Base-by-base conservation (phyloP, 495 filamentous ascomycete genomes). In the Aspergillus conjunctus region DNA sequence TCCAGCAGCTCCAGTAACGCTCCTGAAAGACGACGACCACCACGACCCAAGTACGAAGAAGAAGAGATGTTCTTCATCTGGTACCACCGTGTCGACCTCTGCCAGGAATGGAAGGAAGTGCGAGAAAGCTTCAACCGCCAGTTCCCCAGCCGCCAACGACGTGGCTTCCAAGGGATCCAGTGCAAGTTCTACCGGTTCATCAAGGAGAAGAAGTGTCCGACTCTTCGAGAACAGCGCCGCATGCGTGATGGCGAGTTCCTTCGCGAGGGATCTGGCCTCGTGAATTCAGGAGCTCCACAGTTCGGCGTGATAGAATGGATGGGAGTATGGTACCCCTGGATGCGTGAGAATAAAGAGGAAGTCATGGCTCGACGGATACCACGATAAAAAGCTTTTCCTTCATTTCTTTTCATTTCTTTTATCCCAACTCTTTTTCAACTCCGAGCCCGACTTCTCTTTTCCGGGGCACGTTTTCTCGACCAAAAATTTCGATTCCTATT, bases 1-100 rank as follows among this genome's bases (percentile, higher is more conserved):
- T 77, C 76, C 30, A 79, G 75, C 66, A 75, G 66, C 54, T 79
- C 76, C 11, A 74, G 73, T 60, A 73, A 65, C 48, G 56, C 66
- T 17, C 37, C 63, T 1, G 73, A 77, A 56, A 73, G 74, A 11
- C 77, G 77, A n/a, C 77, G 78, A 1, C 72, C 75, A 1, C 77
- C 76, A 17, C 73, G 79, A 0, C 79, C 78, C 30, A 81, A 79
- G 63, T 83, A 83, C 64, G 74, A 76, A 56, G 76, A 78, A 53
- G 80, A 83, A 65, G 79, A 83, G 54, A 78, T 79, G 71, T 78
- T 79, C 67, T 83, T 83, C 59, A 83, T 83, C 64, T 83, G 80
- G 80, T 83, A 83, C 60, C 77, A 81, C 65, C 80, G 80, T n/a
- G 75, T 81, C 20, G 80, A 83, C 59, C 73, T 81, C 37, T 73